Evolutionary conservation across 2,329 filamentous ascomycete species (phyloP).

Genomic region (Colletotrichum salicis): DNA sequence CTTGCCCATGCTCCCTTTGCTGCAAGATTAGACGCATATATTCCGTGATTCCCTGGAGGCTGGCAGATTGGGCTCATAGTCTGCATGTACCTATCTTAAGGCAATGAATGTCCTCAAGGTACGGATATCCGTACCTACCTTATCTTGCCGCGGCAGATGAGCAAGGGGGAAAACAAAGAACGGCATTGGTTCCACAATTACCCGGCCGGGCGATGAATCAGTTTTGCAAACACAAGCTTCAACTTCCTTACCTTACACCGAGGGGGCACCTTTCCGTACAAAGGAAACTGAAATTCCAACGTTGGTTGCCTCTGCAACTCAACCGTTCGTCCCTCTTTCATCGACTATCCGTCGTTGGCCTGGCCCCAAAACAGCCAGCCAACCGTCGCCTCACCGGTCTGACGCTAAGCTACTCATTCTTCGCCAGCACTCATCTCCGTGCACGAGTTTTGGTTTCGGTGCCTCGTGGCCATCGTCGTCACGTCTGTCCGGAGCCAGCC

Average conservation of each 20-base stretch:
- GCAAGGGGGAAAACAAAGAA: slow-evolving; percentile 8
- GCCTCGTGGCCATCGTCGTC: slow-evolving; percentile 10
- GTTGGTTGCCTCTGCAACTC: background rate
- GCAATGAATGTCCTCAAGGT: too few species aligned
- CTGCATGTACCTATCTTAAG: too few species aligned
- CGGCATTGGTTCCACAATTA: slow-evolving; percentile 23
- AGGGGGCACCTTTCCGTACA: background rate
- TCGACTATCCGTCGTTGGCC: background rate
- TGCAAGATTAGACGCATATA: slow-evolving; percentile 12
- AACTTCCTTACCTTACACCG: background rate
- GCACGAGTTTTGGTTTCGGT: background rate
- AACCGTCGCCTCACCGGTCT: background rate
- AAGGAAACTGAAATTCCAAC: background rate
- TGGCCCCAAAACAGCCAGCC: background rate
- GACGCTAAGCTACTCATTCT: background rate
- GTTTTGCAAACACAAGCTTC: background rate
- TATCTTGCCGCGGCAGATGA: slow-evolving; percentile 3
- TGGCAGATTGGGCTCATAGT: background rate
- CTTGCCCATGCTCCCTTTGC: background rate
- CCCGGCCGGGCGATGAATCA: slow-evolving; percentile 14
- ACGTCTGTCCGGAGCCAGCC: slow-evolving; percentile 8
- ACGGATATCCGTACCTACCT: slow-evolving; percentile 5
- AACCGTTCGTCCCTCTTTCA: background rate
- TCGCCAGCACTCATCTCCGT: background rate
- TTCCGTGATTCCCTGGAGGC: background rate